Conservation (phyloP, 805 yeast genomes). For the Pichia nanzhaoensis region DNA sequence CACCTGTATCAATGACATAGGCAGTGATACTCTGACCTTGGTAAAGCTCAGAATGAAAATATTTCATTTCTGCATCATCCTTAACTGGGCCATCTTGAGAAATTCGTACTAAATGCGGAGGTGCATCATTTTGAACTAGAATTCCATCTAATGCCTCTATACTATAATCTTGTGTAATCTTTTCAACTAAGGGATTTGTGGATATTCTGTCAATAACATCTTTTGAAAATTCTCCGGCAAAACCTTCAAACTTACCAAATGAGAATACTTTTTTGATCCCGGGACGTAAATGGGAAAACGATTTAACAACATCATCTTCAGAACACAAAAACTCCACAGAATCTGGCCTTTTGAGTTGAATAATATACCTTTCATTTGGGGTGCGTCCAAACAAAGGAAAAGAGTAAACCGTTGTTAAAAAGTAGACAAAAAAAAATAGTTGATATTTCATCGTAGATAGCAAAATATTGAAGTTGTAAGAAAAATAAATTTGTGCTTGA, state of each 20-base stretch:
- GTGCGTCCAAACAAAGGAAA: slow-evolving; percentile 10
- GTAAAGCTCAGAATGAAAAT: slow-evolving; percentile 39
- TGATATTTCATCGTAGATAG: not conserved
- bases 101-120: slow-evolving; percentile 53
- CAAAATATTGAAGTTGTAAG: no score
- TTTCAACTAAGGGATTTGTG: slow-evolving; percentile 57
- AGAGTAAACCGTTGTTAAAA: slow-evolving; percentile 2
- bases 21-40: slow-evolving; percentile 60
- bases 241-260: slow-evolving; percentile 66
- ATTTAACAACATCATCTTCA: slow-evolving; percentile 33
- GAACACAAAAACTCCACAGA: slow-evolving; percentile 42
- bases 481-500: not conserved
- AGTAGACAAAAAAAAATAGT: slow-evolving; percentile 1
- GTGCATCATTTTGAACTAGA: slow-evolving; percentile 33
- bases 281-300: slow-evolving; percentile 38
- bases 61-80: slow-evolving; percentile 30
- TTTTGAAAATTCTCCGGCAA: slow-evolving; percentile 54
- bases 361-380: slow-evolving; percentile 33
- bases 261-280: slow-evolving; percentile 47
- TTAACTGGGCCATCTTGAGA: slow-evolving; percentile 39
- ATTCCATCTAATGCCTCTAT: slow-evolving; percentile 48
- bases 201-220: slow-evolving; percentile 42
- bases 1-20: slow-evolving; percentile 83
- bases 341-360: slow-evolving; percentile 45
- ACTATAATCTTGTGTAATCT: slow-evolving; percentile 58